Base-by-base conservation (phyloP, 163 green algal species). In the Chlorella variabilis region DNA sequence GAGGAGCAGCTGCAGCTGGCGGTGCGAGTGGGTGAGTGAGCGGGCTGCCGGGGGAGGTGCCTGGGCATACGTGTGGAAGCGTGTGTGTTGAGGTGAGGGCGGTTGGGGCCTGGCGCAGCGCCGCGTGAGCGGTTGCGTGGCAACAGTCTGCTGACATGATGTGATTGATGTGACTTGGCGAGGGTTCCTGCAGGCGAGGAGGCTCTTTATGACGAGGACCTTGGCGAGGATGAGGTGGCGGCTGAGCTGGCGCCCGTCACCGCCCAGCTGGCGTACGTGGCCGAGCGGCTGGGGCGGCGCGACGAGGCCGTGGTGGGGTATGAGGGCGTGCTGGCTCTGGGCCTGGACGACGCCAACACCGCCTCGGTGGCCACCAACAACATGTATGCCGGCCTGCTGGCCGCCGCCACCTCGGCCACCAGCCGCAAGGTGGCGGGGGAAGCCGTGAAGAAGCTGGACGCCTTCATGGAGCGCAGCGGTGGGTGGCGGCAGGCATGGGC, bases 161-260 rank as follows among this genome's bases (percentile, higher is more conserved):
- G 45, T 54, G 45, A 11, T 54, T 54, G 45, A 15, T 54, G 45
- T 54, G n/a, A n/a, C n/a, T n/a, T n/a, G n/a, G 45, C 15, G 45
- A 23, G 45, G 45, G 15, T 54, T 11, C 15, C 2, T 70, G 18
- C 89, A 94, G 96, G 95, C 2, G 87, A 93, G 49, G 95, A 98
- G 87, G 85, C 89, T 11, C 86, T 99, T 76, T 92, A 94, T 71
- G 92, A 96, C 39, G 96, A 98, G 76, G 96, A 98, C 13, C 71
- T 96, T 13, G 89, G 69, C 0, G 93, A 96, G 82, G 93, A 95
- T 66, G 93, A 98, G 86, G 88, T 97, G 20, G 87, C 94, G 66
- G 87, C 91, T 17, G 96, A 98, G 91, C 89, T 98, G 68, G 90
- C 92, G 9, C 94, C 96, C 0, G 69, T 99, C 21, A 86, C 85